A percentile compares a stretch with the other conserved stretches of the same genome.
Evolutionary conservation across 1,139 yeast species (phyloP).

Genomic region (Diutina sp.): DNA sequence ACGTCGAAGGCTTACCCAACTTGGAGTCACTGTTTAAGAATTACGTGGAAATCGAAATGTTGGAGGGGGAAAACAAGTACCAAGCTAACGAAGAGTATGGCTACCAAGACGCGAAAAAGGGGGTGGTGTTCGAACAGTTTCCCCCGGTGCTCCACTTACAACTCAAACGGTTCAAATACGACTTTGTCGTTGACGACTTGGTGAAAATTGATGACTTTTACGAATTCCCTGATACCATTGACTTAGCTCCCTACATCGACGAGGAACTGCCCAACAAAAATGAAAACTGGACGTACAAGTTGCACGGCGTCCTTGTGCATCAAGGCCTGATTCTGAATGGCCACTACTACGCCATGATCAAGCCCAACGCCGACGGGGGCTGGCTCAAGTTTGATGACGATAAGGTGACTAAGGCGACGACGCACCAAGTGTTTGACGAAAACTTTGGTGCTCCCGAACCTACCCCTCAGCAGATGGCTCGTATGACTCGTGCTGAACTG

Average conservation of each 20-base stretch:
- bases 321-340: conserved; percentile 95
- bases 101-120: conserved; percentile 91
- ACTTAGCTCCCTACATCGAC: conserved; percentile 68
- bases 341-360: conserved; percentile 89
- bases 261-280: conserved; percentile 31
- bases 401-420: conserved; percentile 77
- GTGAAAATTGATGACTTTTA: conserved; percentile 87
- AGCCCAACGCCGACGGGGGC: conserved; percentile 49
- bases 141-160: conserved; percentile 93
- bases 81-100: conserved; percentile 82
- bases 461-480: conserved; percentile 31
- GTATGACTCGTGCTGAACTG: conserved; percentile 44
- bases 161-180: conserved; percentile 87
- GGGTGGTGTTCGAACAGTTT: conserved; percentile 80
- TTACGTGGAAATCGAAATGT: conserved; percentile 77
- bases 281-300: conserved; percentile 63
- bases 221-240: conserved; percentile 79
- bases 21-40: conserved; percentile 69
- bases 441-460: conserved; percentile 76
- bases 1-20: conserved; percentile 72
- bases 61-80: conserved; percentile 92
- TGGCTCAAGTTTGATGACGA: conserved; percentile 97
- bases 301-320: conserved; percentile 92
- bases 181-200: conserved; percentile 78
- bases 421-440: conserved; percentile 77